Conservation (phyloP, 1,139 yeast genomes). For the Diutina scorzettiae region DNA sequence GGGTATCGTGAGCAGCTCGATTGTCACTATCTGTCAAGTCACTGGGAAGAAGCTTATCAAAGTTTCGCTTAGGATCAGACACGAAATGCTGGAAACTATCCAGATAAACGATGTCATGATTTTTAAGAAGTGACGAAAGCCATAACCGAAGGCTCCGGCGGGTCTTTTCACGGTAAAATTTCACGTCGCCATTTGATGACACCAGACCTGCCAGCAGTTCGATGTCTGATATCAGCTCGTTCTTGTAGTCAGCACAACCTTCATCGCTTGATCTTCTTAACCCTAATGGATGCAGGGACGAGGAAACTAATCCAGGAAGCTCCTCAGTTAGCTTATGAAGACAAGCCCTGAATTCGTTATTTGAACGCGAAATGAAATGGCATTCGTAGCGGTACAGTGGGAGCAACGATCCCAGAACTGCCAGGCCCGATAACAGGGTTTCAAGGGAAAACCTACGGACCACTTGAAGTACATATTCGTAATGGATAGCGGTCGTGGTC, state of each 20-base stretch:
- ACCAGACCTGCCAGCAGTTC: not conserved
- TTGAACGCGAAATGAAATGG: not conserved
- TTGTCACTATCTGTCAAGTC: not conserved
- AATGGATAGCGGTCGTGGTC: not conserved
- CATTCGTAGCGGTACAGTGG: not conserved
- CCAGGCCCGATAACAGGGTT: not conserved
- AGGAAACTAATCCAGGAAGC: not conserved
- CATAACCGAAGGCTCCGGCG: not conserved
- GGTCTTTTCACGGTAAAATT: not conserved
- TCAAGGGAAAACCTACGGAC: not conserved
- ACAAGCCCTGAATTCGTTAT: not conserved
- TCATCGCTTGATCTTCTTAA: not conserved
- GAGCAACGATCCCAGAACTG: not conserved
- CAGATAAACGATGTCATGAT: not conserved
- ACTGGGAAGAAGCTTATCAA: not conserved
- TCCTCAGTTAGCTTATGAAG: not conserved
- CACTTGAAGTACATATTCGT: constrained; percentile 1
- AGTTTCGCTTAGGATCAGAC: not conserved
- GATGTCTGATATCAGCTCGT: not conserved
- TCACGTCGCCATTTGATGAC: not conserved
- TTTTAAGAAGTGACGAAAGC: not conserved
- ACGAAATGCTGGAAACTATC: not conserved
- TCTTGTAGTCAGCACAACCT: not conserved
- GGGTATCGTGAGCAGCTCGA: constrained; percentile 2
- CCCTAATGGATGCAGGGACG: not conserved